Conservation (phyloP, 2,329 filamentous ascomycete species). For the Fusarium guadeloupense region DNA sequence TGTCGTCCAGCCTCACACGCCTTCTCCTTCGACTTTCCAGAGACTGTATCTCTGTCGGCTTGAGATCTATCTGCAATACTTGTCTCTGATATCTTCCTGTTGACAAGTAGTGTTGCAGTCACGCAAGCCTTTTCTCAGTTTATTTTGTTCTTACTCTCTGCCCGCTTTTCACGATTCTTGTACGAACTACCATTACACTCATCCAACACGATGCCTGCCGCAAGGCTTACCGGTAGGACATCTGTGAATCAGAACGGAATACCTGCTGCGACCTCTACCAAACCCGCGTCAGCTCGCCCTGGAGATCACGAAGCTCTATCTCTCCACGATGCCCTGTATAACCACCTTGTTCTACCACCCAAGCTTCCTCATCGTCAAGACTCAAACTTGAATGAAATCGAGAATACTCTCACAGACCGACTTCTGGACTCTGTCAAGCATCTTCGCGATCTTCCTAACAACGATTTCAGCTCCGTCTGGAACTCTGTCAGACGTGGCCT, state of each 20-base stretch:
- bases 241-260: background rate
- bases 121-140: background rate
- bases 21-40: background rate
- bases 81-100: background rate
- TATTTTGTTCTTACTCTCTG: background rate
- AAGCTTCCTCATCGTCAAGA: constrained; percentile 38
- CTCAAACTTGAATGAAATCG: constrained; percentile 20
- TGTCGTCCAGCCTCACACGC: background rate
- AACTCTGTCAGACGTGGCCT: constrained; percentile 29
- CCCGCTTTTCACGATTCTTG: background rate
- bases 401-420: constrained; percentile 21
- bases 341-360: constrained; percentile 39
- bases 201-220: background rate
- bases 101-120: background rate
- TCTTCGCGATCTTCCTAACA: constrained; percentile 24
- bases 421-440: constrained; percentile 26
- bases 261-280: background rate
- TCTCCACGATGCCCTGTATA: constrained; percentile 34
- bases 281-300: background rate
- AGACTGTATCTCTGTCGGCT: background rate
- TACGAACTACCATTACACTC: background rate
- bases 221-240: background rate
- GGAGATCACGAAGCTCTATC: constrained; percentile 7
- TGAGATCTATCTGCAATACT: background rate
- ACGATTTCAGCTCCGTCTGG: constrained; percentile 26